Percentiles rank a stretch among this genome's conserved stretches.
Evolutionary conservation across 371 early-diverging fungal species (phyloP).

Genomic region (Saksenaea vasiformis): DNA sequence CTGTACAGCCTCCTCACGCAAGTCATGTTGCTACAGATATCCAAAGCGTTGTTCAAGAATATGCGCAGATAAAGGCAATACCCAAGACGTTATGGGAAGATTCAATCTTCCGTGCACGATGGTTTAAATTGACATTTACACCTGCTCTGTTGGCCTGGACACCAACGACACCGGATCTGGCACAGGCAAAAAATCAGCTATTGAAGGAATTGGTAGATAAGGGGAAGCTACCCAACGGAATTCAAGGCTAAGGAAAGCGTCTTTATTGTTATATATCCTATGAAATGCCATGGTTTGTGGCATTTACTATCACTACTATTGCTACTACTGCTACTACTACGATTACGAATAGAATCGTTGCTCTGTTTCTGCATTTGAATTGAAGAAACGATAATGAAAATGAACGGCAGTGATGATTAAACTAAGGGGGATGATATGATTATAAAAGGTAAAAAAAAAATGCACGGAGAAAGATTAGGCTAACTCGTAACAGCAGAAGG

Average conservation of each 20-base stretch:
- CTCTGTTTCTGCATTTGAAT: no score
- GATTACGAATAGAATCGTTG: not conserved
- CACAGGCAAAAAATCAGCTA: conserved; percentile 10
- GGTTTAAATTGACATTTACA: conserved; percentile 26
- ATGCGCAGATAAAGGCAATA: conserved; percentile 5
- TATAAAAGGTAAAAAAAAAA: conserved; percentile 9
- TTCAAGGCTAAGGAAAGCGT: not conserved
- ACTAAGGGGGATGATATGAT: not conserved
- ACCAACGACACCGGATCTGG: not conserved
- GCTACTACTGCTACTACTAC: not conserved
- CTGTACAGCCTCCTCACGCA: not conserved
- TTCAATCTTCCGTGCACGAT: conserved; percentile 18
- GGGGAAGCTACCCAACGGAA: conserved; percentile 19
- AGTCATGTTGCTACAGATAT: not conserved
- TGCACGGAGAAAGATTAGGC: not conserved
- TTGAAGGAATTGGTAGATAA: conserved; percentile 15
- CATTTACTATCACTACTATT: not conserved
- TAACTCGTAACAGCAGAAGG: not conserved
- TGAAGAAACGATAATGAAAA: not conserved
- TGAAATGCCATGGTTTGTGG: no score
- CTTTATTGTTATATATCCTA: no score
- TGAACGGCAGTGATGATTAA: not conserved
- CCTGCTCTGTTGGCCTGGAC: conserved; percentile 20
- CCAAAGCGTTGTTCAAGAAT: not conserved
- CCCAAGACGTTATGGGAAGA: conserved; percentile 16